Conservation (phyloP, 495 filamentous ascomycete species). For the Paragyromitra xinjiangensis region DNA sequence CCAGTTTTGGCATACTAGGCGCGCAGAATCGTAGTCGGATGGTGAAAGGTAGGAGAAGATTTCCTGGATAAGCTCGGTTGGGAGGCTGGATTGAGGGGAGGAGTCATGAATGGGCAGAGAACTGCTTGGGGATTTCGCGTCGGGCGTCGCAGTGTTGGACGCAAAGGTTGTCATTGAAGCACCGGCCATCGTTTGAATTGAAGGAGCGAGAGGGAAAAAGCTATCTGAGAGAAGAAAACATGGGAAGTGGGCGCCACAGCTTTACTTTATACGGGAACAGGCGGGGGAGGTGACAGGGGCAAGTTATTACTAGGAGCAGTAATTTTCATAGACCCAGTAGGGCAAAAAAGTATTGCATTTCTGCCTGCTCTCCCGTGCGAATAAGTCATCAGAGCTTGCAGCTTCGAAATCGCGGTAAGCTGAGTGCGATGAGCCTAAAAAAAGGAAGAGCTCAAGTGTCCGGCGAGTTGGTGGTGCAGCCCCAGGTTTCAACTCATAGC, state of each 20-base stretch:
- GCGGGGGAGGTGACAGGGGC: background rate
- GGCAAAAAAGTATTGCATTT: background rate
- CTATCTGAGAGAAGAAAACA: background rate
- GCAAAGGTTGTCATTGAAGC: background rate
- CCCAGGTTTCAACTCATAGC: constrained; percentile 7
- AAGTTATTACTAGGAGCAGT: background rate
- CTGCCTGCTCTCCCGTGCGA: background rate
- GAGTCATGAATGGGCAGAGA: background rate
- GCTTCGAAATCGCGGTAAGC: background rate
- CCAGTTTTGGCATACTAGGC: constrained; percentile 45
- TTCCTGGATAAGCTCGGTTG: constrained; percentile 45
- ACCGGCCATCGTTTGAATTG: constrained; percentile 8
- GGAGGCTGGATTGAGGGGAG: constrained; percentile 27
- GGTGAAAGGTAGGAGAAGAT: constrained; percentile 43
- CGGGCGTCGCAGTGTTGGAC: background rate
- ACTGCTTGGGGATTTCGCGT: background rate
- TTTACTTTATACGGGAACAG: constrained; percentile 30
- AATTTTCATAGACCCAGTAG: background rate
- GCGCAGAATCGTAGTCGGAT: constrained; percentile 47
- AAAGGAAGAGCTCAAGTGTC: background rate
- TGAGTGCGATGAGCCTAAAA: background rate
- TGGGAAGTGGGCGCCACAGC: background rate
- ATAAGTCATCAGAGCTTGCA: background rate
- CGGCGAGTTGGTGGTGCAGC: background rate
- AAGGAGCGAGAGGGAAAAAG: background rate